A percentile compares a stretch with the other conserved stretches of the same genome.
These are phyloP conservation scores for Carex sylvatica DNA, from an alignment of 202 grass and related monocot genomes.

Conservation along the genomic window DNA sequence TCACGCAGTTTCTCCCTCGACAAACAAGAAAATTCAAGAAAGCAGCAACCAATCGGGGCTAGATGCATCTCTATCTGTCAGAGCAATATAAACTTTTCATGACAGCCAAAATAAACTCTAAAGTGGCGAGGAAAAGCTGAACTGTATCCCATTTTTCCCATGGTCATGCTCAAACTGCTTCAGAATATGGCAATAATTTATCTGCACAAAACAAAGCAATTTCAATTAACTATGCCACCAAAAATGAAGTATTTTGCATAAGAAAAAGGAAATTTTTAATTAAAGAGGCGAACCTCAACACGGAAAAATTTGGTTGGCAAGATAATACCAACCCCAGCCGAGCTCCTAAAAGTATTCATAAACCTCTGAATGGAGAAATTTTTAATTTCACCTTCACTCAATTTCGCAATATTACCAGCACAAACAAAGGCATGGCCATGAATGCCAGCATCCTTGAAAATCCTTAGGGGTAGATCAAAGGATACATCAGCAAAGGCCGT, in stretches of 20 bases:
- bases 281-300: constrained; percentile 56
- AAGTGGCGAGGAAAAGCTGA: constrained; percentile 66
- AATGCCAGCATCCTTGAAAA: constrained; percentile 83
- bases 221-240: not conserved
- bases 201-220: constrained; percentile 31
- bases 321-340: constrained; percentile 64
- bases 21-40: not conserved
- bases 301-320: constrained; percentile 67
- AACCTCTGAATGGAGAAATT: constrained; percentile 53
- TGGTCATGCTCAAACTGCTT: constrained; percentile 62
- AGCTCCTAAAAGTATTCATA: constrained; percentile 54
- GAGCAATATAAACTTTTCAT: constrained; percentile 14
- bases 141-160: constrained; percentile 74
- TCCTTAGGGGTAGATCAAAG: constrained; percentile 77
- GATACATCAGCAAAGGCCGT: constrained; percentile 88
- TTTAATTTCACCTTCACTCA: constrained; percentile 49
- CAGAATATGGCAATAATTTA: constrained; percentile 71
- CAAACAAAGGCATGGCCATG: constrained; percentile 78
- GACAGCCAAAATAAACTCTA: constrained; percentile 30
- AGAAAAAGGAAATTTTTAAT: not conserved
- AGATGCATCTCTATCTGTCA: constrained; percentile 15
- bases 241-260: not conserved
- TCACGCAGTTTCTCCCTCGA: constrained; percentile 24
- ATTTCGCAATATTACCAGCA: constrained; percentile 64
- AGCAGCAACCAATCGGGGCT: constrained; percentile 3